phyloP scores from a whole-genome alignment of 1,284 basidiomycete species.

The Fistulina hepatica region DNA sequence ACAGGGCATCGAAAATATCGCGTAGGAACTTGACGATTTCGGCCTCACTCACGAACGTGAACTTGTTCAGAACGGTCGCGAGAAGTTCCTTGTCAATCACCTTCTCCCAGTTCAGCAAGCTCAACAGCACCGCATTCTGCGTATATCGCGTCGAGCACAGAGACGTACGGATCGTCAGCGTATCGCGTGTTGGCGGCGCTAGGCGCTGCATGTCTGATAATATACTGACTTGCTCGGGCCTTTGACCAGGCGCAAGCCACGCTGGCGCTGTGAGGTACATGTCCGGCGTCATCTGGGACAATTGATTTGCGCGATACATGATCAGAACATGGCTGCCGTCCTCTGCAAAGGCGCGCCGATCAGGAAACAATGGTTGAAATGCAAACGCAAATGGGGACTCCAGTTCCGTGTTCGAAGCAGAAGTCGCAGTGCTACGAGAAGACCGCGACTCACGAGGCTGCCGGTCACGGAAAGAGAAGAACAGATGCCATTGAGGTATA shows the following conservation, averaged over 20 bases:
- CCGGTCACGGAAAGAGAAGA: conserved; percentile 88
- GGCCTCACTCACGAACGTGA: conserved; percentile 86
- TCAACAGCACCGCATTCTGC: conserved; percentile 81
- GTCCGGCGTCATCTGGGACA: conserved; percentile 49
- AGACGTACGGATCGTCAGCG: conserved; percentile 76
- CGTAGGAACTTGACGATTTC: conserved; percentile 94
- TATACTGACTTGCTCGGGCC: conserved; percentile 46
- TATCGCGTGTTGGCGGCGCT: conserved; percentile 66
- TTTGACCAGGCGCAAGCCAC: conserved; percentile 43
- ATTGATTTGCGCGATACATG: conserved; percentile 71
- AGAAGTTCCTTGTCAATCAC: conserved; percentile 57
- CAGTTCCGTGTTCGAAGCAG: conserved; percentile 25
- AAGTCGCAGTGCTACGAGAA: conserved; percentile 21
- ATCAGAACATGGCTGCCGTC: conserved; percentile 85
- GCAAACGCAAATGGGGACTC: conserved; percentile 89
- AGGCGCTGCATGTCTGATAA: conserved; percentile 55
- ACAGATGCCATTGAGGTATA: conserved; percentile 79
- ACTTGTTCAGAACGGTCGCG: conserved; percentile 68
- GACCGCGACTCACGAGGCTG: conserved; percentile 38
- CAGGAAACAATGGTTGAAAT: conserved; percentile 81
- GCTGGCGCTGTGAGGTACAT: conserved; percentile 63
- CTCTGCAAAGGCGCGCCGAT: conserved; percentile 72
- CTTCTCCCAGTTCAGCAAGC: conserved; percentile 78
- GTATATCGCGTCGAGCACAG: conserved; percentile 91
- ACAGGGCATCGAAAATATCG: conserved; percentile 89